These are phyloP conservation scores for Tylopilus sp. DNA, from an alignment of 1,284 basidiomycete genomes.

Conservation along the genomic window DNA sequence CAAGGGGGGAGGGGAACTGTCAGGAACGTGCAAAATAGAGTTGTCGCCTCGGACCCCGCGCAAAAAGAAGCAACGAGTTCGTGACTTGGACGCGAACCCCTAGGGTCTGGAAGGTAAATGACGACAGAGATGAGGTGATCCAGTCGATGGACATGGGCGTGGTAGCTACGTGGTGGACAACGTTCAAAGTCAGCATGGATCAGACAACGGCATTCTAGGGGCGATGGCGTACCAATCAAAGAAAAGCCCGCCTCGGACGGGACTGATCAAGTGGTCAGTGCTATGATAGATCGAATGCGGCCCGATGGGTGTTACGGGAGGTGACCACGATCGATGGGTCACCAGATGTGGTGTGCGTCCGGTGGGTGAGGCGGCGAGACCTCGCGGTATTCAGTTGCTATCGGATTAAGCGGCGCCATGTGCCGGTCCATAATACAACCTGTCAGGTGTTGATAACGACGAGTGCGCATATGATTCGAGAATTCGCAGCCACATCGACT, in stretches of 20 bases:
- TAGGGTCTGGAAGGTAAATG: slow-evolving; percentile 3
- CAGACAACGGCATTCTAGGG: slow-evolving; percentile 9
- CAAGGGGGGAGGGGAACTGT: slow-evolving; percentile 11
- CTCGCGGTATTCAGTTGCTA: not conserved
- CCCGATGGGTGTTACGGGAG: slow-evolving; percentile 3
- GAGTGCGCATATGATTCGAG: not conserved
- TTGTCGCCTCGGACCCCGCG: slow-evolving; percentile 34
- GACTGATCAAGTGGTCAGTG: not conserved
- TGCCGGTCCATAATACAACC: not conserved
- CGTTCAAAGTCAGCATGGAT: slow-evolving; percentile 13
- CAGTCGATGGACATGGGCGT: slow-evolving; percentile 13
- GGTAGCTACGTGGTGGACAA: slow-evolving; percentile 6
- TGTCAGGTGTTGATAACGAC: not conserved
- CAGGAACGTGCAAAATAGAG: slow-evolving; percentile 25
- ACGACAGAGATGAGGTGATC: slow-evolving; percentile 30
- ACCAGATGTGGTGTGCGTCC: slow-evolving; percentile 3
- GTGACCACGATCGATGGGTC: slow-evolving; percentile 7
- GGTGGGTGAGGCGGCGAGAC: slow-evolving; percentile 8
- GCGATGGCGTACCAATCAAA: slow-evolving; percentile 2
- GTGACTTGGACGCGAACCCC: slow-evolving; percentile 1
- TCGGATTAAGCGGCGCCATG: not conserved
- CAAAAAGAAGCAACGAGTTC: slow-evolving; percentile 10
- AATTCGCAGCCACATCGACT: not conserved
- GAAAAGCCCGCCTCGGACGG: slow-evolving; percentile 5
- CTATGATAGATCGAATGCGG: slow-evolving; percentile 6